phyloP scores from a whole-genome alignment of 179 eudicot genomes.

The Drosera spatulata region DNA sequence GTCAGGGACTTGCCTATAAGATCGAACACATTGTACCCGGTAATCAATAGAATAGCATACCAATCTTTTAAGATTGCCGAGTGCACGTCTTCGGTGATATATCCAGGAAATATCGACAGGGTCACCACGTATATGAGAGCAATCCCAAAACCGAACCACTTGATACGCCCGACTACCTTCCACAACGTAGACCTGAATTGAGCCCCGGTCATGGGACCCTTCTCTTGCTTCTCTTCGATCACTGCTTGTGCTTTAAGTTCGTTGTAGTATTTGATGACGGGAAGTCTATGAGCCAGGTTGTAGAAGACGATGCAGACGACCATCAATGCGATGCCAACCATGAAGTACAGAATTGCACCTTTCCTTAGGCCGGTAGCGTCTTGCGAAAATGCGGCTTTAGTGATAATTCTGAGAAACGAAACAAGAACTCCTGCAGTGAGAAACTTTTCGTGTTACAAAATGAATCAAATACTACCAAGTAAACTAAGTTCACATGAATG shows the following conservation, averaged over 20 bases:
- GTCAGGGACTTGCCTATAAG: slow-evolving; percentile 68
- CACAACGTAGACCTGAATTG: slow-evolving; percentile 49
- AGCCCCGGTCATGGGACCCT: slow-evolving; percentile 30
- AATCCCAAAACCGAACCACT: slow-evolving; percentile 62
- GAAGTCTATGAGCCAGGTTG: slow-evolving; percentile 64
- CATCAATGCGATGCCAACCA: slow-evolving; percentile 66
- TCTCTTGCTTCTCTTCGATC: slow-evolving; percentile 43
- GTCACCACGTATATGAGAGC: slow-evolving; percentile 58
- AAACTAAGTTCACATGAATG: neutral
- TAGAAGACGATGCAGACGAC: slow-evolving; percentile 53
- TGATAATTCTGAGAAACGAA: slow-evolving; percentile 61
- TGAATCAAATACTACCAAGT: neutral
- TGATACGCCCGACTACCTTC: slow-evolving; percentile 57
- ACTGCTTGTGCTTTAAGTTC: slow-evolving; percentile 57
- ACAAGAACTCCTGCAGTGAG: slow-evolving; percentile 67
- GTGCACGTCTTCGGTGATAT: slow-evolving; percentile 78
- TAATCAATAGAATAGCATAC: slow-evolving; percentile 61
- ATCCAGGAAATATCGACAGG: slow-evolving; percentile 73
- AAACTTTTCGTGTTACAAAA: neutral
- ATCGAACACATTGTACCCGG: slow-evolving; percentile 71
- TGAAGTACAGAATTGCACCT: slow-evolving; percentile 77
- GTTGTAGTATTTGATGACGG: slow-evolving; percentile 64
- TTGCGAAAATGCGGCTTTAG: slow-evolving; percentile 75
- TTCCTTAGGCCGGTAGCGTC: slow-evolving; percentile 51
- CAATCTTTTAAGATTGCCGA: slow-evolving; percentile 64